Conservation (phyloP, 768 basidiomycete species). For the Tulasnella sp. region DNA sequence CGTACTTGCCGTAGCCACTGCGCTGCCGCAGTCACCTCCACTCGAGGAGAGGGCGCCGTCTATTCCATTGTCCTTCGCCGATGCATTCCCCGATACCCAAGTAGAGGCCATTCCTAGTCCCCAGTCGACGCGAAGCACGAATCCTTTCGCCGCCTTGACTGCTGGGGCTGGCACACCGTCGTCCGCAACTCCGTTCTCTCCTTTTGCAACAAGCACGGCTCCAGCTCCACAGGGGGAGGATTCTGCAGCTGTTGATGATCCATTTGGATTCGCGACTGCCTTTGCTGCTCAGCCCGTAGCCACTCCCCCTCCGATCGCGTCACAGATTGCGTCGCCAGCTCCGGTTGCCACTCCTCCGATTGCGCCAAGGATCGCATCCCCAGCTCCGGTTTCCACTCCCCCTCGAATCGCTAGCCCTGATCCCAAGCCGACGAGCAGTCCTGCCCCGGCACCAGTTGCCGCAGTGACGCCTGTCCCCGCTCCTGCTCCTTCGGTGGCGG, state of each 20-base stretch:
- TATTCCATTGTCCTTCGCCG: slow-evolving; percentile 37
- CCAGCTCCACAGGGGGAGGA: slow-evolving; percentile 34
- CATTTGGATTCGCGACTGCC: slow-evolving; percentile 49
- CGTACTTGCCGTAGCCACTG: slow-evolving; percentile 29
- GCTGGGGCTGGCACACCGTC: slow-evolving; percentile 43
- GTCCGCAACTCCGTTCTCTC: slow-evolving; percentile 59
- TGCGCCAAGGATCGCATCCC: not conserved
- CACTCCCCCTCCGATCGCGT: slow-evolving; percentile 22
- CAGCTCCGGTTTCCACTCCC: not conserved
- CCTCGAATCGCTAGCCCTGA: not conserved
- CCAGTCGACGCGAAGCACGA: slow-evolving; percentile 71
- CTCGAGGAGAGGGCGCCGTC: slow-evolving; percentile 18
- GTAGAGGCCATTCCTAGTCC: slow-evolving; percentile 43
- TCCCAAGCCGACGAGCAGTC: not conserved
- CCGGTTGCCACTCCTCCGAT: not conserved
- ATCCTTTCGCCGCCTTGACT: slow-evolving; percentile 75
- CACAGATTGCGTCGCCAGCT: slow-evolving; percentile 15
- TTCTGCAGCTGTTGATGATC: slow-evolving; percentile 42
- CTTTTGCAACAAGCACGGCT: slow-evolving; percentile 45
- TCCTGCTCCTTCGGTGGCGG: not conserved
- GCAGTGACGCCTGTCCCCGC: not conserved
- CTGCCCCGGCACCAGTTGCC: not conserved
- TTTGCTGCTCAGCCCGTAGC: slow-evolving; percentile 21
- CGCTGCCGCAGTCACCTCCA: slow-evolving; percentile 5
- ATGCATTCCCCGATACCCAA: not conserved